These are phyloP conservation scores for Insectozyma bohioensis DNA, from an alignment of 1,139 yeast species.

Conservation along the genomic window DNA sequence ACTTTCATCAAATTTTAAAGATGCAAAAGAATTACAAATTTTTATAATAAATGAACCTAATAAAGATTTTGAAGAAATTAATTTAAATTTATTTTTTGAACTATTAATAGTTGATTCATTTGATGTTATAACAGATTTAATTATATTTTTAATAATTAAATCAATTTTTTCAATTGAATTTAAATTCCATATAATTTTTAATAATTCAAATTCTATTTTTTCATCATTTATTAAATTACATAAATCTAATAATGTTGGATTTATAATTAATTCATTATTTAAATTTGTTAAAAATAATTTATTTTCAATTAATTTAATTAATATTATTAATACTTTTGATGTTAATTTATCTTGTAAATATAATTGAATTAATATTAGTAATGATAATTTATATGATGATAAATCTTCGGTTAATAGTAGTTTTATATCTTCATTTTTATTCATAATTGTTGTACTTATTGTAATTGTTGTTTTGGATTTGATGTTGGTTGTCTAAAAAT, in stretches of 20 bases:
- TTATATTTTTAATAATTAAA: constrained; percentile 12
- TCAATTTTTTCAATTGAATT: constrained; percentile 38
- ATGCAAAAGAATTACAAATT: constrained; percentile 48
- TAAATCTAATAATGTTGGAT: constrained; percentile 6
- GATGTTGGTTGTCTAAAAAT: no score
- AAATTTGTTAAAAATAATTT: constrained; percentile 4
- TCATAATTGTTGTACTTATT: no score
- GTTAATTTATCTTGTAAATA: constrained; percentile 15
- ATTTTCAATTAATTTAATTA: constrained; percentile 10
- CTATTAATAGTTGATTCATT: background rate
- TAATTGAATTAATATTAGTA: constrained; percentile 22
- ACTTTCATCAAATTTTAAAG: constrained; percentile 60
- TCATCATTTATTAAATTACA: constrained; percentile 5
- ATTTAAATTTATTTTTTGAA: constrained; percentile 6
- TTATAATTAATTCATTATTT: constrained; percentile 3
- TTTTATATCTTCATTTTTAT: constrained; percentile 9
- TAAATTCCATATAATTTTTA: constrained; percentile 30
- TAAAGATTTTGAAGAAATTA: constrained; percentile 33
- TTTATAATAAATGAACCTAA: constrained; percentile 38
- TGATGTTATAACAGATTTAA: constrained; percentile 4
- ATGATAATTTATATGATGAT: constrained; percentile 23
- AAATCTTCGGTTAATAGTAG: constrained; percentile 16
- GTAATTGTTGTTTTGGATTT: no score
- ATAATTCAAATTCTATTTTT: constrained; percentile 8
- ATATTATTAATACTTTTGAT: constrained; percentile 4